Conservation (phyloP, 1,284 basidiomycete genomes). For the Pholiota adiposa region DNA sequence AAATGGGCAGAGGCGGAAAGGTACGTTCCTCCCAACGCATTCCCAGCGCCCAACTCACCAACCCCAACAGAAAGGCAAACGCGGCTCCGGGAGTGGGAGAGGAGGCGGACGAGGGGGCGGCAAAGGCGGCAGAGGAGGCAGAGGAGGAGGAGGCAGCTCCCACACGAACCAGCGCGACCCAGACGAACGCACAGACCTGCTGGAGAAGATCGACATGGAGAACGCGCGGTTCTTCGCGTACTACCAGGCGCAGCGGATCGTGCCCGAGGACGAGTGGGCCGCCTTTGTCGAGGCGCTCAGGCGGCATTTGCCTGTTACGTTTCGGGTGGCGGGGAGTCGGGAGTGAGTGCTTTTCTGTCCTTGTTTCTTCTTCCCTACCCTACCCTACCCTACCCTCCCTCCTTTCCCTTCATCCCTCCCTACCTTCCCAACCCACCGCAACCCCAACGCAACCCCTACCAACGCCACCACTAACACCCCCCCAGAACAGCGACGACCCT, state of each 20-base stretch:
- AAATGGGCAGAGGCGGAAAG: neutral
- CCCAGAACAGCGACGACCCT: slow-evolving; percentile 73
- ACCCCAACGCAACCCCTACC: too few species aligned
- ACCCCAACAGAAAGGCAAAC: neutral
- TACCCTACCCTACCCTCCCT: too few species aligned
- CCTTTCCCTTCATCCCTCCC: too few species aligned
- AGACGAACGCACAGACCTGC: slow-evolving; percentile 43
- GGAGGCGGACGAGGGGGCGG: too few species aligned
- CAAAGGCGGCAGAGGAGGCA: too few species aligned
- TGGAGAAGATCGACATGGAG: slow-evolving; percentile 65
- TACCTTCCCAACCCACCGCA: too few species aligned
- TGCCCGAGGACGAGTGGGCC: slow-evolving; percentile 81
- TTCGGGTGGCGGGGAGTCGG: slow-evolving; percentile 89
- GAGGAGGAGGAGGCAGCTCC: too few species aligned
- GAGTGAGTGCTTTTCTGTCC: slow-evolving; percentile 56
- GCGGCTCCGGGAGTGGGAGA: slow-evolving; percentile 2
- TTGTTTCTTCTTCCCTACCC: too few species aligned
- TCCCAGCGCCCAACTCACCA: neutral
- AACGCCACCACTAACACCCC: too few species aligned
- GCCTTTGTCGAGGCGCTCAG: slow-evolving; percentile 72
- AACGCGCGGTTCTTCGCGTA: slow-evolving; percentile 79
- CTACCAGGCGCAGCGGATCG: slow-evolving; percentile 77
- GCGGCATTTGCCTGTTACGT: slow-evolving; percentile 89
- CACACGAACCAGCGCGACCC: slow-evolving; percentile 1
- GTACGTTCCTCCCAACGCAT: neutral